Percentiles rank a stretch among this genome's conserved stretches.
These are phyloP conservation scores for Chenopodium formosanum DNA, from an alignment of 148 eudicot species.

Conservation along the genomic window DNA sequence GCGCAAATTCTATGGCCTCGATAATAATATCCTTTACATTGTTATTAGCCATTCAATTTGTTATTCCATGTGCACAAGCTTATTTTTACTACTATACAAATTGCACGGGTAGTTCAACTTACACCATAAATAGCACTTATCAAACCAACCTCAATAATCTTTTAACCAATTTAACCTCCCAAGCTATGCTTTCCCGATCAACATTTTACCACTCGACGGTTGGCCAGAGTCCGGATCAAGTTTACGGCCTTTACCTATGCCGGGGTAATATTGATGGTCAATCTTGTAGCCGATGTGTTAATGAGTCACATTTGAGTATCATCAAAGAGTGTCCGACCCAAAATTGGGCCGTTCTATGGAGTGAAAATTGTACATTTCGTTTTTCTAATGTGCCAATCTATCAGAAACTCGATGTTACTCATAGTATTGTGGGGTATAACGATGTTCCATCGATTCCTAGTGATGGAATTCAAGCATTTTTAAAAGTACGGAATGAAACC, in stretches of 20 bases:
- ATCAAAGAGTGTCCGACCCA: background rate
- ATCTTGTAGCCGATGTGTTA: background rate
- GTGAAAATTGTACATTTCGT: background rate
- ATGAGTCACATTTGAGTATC: background rate
- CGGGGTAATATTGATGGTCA: background rate
- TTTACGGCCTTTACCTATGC: background rate
- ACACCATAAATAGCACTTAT: background rate
- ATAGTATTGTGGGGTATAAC: background rate
- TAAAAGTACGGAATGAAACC: background rate
- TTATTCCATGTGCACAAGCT: background rate
- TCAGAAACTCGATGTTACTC: background rate
- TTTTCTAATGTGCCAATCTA: background rate
- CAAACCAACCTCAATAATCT: background rate
- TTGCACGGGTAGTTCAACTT: background rate
- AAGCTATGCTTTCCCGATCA: background rate
- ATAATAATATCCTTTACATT: too few species aligned
- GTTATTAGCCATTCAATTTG: background rate
- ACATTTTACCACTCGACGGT: background rate
- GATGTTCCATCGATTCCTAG: background rate
- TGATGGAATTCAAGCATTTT: background rate
- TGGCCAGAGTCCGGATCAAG: background rate
- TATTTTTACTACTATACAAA: background rate
- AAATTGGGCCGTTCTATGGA: background rate
- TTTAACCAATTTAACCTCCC: background rate
- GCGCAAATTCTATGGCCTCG: too few species aligned